Conservation (phyloP, 2,329 filamentous ascomycete genomes). For the Annulohypoxylon truncatum region DNA sequence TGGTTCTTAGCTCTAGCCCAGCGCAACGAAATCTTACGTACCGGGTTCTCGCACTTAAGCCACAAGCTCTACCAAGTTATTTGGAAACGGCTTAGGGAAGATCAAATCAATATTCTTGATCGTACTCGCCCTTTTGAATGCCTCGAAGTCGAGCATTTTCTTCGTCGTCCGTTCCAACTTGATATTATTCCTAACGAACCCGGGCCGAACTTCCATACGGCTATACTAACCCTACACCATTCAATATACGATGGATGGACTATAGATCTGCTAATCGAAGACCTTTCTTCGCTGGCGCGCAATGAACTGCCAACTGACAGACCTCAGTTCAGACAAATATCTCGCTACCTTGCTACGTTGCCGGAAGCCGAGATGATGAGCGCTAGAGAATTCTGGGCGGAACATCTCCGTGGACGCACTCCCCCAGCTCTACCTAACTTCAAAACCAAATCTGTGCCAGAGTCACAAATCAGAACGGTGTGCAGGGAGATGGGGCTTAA, state of each 20-base stretch:
- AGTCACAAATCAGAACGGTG: conserved; percentile 45
- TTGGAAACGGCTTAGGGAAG: conserved; percentile 63
- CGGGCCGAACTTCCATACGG: conserved; percentile 46
- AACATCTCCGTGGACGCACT: conserved; percentile 69
- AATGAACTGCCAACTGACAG: conserved; percentile 51
- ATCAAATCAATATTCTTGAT: conserved; percentile 57
- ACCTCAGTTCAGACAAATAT: conserved; percentile 71
- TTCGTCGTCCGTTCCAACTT: conserved; percentile 70
- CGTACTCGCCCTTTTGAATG: conserved; percentile 56
- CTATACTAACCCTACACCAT: conserved; percentile 77
- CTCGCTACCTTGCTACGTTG: conserved; percentile 55
- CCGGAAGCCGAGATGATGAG: conserved; percentile 50
- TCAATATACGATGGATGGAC: conserved; percentile 96
- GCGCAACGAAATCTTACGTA: conserved; percentile 75
- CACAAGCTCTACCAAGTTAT: conserved; percentile 71
- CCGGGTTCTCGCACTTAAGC: conserved; percentile 73
- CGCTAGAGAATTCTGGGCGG: conserved; percentile 75
- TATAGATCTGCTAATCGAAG: conserved; percentile 76
- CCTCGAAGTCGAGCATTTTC: conserved; percentile 53
- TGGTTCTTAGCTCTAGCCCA: conserved; percentile 63
- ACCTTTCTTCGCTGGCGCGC: conserved; percentile 67
- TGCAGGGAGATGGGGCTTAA: conserved; percentile 51
- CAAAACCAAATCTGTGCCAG: conserved; percentile 52
- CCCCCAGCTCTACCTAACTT: conserved; percentile 69
- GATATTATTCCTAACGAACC: conserved; percentile 57